Percentiles rank a stretch among this genome's conserved stretches.
Evolutionary conservation across 106 monocot genomes (phyloP).

Genomic region (Agapanthus africanus): DNA sequence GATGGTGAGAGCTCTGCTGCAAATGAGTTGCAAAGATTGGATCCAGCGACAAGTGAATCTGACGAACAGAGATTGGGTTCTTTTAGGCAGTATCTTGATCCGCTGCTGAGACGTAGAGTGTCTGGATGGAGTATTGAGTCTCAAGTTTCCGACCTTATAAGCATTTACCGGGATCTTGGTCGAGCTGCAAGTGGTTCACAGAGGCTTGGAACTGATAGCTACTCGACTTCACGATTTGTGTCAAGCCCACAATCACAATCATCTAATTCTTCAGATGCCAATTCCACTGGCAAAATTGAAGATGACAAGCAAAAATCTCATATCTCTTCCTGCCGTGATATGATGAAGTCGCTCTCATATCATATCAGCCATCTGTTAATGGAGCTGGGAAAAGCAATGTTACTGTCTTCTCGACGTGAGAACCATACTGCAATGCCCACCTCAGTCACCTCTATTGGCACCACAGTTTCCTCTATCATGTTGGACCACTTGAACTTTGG

Average conservation of each 20-base stretch:
- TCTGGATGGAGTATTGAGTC: conserved; percentile 92
- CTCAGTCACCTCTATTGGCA: conserved; percentile 60
- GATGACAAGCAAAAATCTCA: conserved; percentile 72
- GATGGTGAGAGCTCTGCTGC: conserved; percentile 33
- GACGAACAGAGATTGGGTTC: conserved; percentile 67
- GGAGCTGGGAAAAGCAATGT: conserved; percentile 90
- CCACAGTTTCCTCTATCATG: conserved; percentile 51
- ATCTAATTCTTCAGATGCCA: conserved; percentile 30
- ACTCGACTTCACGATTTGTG: conserved; percentile 24
- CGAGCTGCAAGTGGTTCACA: conserved; percentile 43
- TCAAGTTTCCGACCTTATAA: conserved; percentile 92
- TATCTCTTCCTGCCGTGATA: conserved; percentile 69
- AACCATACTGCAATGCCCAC: conserved; percentile 53
- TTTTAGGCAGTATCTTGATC: conserved; percentile 88
- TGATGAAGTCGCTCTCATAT: conserved; percentile 90
- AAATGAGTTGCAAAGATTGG: conserved; percentile 38
- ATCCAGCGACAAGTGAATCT: conserved; percentile 27
- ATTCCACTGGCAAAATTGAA: conserved; percentile 28
- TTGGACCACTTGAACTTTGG: conserved; percentile 86
- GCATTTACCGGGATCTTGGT: conserved; percentile 84
- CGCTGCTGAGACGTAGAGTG: conserved; percentile 65
- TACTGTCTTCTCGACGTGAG: conserved; percentile 70
- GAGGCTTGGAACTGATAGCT: conserved; percentile 48
- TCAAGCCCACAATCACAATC: conserved; percentile 25
- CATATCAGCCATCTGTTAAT: conserved; percentile 86